These are phyloP conservation scores for Porphyridium purpureum DNA, from an alignment of 23 red algal species.

Conservation along the genomic window DNA sequence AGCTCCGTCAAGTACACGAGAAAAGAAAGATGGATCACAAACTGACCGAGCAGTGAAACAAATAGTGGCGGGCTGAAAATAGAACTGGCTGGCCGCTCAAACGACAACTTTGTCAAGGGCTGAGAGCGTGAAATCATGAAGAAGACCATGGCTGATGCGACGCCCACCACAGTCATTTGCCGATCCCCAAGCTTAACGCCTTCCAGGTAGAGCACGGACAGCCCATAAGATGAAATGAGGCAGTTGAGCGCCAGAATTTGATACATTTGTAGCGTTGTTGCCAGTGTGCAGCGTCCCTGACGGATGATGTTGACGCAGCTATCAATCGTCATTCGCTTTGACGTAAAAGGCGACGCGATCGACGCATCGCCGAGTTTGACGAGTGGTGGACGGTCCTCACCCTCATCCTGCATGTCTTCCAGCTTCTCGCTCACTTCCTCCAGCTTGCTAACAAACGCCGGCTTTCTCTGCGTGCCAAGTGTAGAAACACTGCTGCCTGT, in stretches of 20 bases:
- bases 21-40: slow-evolving; percentile 56
- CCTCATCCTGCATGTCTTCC: slow-evolving; percentile 9
- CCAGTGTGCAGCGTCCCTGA: slow-evolving; percentile 93
- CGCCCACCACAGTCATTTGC: slow-evolving; percentile 79
- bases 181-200: slow-evolving; percentile 83
- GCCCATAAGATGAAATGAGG: slow-evolving; percentile 74
- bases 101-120: slow-evolving; percentile 70
- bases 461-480: too few species aligned
- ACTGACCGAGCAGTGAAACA: slow-evolving; percentile 77
- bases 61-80: slow-evolving; percentile 75
- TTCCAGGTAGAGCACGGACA: slow-evolving; percentile 85
- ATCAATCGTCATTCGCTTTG: slow-evolving; percentile 75
- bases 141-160: slow-evolving; percentile 51
- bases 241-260: slow-evolving; percentile 97
- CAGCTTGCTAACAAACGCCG: not conserved
- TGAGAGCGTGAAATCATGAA: slow-evolving; percentile 76
- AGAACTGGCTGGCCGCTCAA: slow-evolving; percentile 48
- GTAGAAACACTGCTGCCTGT: too few species aligned
- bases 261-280: slow-evolving; percentile 97
- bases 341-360: slow-evolving; percentile 92
- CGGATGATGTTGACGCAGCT: slow-evolving; percentile 73
- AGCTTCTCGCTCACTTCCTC: slow-evolving; percentile 37
- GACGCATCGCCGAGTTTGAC: slow-evolving; percentile 97
- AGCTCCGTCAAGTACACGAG: slow-evolving; percentile 24
- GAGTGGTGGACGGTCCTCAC: slow-evolving; percentile 49